Conservation (phyloP, 768 basidiomycete species). For the Rubroboletus pulcherrimus region DNA sequence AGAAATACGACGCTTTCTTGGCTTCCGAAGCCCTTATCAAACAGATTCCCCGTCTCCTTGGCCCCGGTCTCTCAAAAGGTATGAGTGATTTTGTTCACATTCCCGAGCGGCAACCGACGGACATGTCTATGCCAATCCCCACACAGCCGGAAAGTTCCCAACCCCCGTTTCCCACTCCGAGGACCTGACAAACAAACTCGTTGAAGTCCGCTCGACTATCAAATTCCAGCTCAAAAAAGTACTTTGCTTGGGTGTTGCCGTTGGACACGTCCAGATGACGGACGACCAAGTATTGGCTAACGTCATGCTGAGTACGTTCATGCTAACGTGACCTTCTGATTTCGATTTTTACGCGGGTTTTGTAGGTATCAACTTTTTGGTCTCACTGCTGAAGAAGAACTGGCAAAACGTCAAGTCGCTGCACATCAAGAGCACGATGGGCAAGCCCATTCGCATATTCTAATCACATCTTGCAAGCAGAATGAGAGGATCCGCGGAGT, state of each 20-base stretch:
- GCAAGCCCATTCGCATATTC: slow-evolving; percentile 95
- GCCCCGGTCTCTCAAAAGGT: slow-evolving; percentile 99
- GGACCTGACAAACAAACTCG: slow-evolving; percentile 85
- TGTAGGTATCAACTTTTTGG: slow-evolving; percentile 97
- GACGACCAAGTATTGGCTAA: slow-evolving; percentile 97
- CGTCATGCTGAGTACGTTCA: slow-evolving; percentile 86
- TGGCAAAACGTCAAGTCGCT: slow-evolving; percentile 99
- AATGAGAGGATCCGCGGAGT: slow-evolving; percentile 11
- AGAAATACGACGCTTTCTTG: slow-evolving; percentile 99
- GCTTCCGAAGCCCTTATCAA: slow-evolving; percentile 97
- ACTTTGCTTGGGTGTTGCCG: slow-evolving; percentile 96
- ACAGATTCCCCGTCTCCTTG: slow-evolving; percentile 99
- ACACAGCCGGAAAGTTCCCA: slow-evolving; percentile 95
- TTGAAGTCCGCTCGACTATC: slow-evolving; percentile 97
- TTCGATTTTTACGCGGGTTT: slow-evolving; percentile 5
- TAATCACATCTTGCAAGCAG: slow-evolving; percentile 34
- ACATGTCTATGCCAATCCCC: background rate
- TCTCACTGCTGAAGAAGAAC: slow-evolving; percentile 98
- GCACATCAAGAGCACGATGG: slow-evolving; percentile 99
- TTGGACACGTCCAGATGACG: slow-evolving; percentile 96
- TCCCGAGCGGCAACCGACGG: background rate
- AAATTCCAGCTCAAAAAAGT: slow-evolving; percentile 99
- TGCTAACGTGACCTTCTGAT: background rate
- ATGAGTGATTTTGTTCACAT: background rate
- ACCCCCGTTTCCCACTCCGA: slow-evolving; percentile 93